Conservation (phyloP, 2,329 filamentous ascomycete species). For the Colletotrichum musae region DNA sequence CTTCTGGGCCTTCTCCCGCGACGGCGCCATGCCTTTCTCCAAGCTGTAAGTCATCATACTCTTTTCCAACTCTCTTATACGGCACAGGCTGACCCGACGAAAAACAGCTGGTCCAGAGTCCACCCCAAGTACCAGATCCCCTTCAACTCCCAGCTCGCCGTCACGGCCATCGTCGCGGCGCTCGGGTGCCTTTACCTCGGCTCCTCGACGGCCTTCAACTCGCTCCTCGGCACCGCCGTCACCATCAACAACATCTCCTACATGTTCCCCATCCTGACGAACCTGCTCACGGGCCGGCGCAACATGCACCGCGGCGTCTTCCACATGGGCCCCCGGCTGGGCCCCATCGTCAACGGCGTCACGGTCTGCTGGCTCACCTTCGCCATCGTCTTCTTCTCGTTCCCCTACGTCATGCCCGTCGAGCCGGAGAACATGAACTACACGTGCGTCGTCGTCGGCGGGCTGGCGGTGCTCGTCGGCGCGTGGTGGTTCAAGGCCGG, state of each 20-base stretch:
- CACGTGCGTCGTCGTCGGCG: conserved; percentile 62
- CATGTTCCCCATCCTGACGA: conserved; percentile 60
- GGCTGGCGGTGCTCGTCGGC: conserved; percentile 52
- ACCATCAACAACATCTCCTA: conserved; percentile 63
- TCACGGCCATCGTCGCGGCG: conserved; percentile 52
- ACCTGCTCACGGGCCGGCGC: conserved; percentile 55
- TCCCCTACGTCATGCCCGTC: conserved; percentile 58
- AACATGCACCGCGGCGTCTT: conserved; percentile 58
- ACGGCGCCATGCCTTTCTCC: conserved; percentile 57
- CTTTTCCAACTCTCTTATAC: conserved; percentile 41
- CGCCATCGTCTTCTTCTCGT: conserved; percentile 60
- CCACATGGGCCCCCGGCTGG: conserved; percentile 51
- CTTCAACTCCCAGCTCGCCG: conserved; percentile 54
- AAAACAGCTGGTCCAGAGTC: conserved; percentile 53
- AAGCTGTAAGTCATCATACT: conserved; percentile 41
- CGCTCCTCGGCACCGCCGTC: conserved; percentile 54
- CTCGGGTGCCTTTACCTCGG: conserved; percentile 61
- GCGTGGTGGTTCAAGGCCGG: conserved; percentile 61
- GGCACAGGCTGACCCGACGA: neutral
- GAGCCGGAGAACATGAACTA: conserved; percentile 62
- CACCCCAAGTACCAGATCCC: conserved; percentile 53
- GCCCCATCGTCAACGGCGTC: conserved; percentile 53
- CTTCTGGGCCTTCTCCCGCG: conserved; percentile 61
- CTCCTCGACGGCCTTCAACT: conserved; percentile 60
- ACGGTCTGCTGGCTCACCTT: conserved; percentile 56